Evolutionary conservation across 169 alveolate species (phyloP).

Genomic region (Amoebophrya sp.): DNA sequence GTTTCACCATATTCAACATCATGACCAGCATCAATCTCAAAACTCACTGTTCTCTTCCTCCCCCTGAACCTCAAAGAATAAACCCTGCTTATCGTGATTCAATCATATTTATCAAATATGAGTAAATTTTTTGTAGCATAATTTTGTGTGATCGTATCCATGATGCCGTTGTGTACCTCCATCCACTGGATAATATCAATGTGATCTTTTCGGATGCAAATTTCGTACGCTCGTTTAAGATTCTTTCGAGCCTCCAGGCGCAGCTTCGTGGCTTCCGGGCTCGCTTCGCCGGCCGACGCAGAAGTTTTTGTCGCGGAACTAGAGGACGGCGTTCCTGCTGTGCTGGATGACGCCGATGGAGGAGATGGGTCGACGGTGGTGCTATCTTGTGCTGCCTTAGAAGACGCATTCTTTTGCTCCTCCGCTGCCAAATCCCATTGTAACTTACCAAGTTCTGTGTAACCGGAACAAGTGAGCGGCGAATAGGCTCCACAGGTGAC

Average conservation of each 20-base stretch:
- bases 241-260: not conserved
- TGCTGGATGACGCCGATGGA: not conserved
- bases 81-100: too few species aligned
- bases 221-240: not conserved
- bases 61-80: too few species aligned
- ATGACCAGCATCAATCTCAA: too few species aligned
- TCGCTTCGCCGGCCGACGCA: not conserved
- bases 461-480: not conserved
- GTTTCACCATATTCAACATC: too few species aligned
- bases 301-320: not conserved
- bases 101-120: too few species aligned
- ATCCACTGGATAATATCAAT: not conserved
- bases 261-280: not conserved
- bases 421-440: too few species aligned
- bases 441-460: not conserved
- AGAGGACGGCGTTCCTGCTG: not conserved
- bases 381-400: not conserved
- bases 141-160: not conserved
- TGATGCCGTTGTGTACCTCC: not conserved
- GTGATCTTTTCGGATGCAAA: not conserved
- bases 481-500: not conserved
- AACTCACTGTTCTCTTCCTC: too few species aligned
- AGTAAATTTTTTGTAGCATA: not conserved
- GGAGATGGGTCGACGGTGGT: not conserved
- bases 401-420: too few species aligned